phyloP scores from a whole-genome alignment of 257 asterid species.

The Solanum medicagineum region DNA sequence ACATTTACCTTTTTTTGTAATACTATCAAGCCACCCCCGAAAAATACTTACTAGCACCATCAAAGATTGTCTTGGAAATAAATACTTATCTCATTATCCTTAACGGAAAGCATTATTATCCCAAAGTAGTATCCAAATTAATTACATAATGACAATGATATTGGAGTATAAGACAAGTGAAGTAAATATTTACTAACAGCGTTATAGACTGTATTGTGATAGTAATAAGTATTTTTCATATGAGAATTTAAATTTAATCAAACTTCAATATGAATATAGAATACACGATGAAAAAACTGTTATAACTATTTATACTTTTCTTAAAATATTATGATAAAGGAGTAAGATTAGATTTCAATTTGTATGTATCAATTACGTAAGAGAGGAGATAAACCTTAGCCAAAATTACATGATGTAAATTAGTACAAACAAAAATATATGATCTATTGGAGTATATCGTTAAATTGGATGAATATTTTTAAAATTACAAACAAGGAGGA shows the following conservation, averaged over 20 bases:
- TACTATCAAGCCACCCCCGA: no score
- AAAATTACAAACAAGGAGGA: not conserved
- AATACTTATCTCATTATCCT: not conserved
- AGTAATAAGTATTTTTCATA: not conserved
- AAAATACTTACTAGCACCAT: not conserved
- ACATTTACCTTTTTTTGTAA: no score
- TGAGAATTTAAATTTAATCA: not conserved
- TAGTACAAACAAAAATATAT: not conserved
- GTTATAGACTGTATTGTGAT: accelerated
- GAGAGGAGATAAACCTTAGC: not conserved
- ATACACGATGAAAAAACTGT: accelerated
- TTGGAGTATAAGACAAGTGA: not conserved
- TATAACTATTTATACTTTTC: not conserved
- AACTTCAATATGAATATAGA: accelerated
- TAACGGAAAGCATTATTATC: not conserved
- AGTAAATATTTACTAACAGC: not conserved
- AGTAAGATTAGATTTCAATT: not conserved
- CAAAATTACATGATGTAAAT: not conserved
- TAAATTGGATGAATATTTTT: not conserved
- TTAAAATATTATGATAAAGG: not conserved
- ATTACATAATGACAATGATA: not conserved
- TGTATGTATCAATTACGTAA: not conserved
- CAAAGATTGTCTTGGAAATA: not conserved
- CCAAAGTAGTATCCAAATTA: not conserved
- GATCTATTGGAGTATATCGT: not conserved